phyloP scores from a whole-genome alignment of 306 rosid species.

The Citrullus amarus region DNA sequence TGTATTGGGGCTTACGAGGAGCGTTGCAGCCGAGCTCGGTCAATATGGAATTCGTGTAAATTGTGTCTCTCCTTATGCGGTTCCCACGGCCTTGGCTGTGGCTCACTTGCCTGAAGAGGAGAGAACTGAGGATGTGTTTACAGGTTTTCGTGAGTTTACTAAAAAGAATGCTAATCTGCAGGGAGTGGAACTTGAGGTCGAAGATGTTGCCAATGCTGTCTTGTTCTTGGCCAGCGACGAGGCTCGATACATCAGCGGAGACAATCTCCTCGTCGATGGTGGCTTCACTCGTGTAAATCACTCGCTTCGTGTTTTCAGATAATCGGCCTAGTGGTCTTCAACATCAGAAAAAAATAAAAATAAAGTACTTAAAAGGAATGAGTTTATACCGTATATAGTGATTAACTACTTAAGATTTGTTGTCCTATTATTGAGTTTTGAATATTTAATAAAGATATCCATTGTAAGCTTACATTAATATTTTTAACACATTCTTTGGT shows the following conservation, averaged over 20 bases:
- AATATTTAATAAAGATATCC: too few species aligned
- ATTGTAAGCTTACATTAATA: background rate
- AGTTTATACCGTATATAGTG: background rate
- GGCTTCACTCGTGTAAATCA: slow-evolving; percentile 49
- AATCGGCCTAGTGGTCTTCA: background rate
- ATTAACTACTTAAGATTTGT: background rate
- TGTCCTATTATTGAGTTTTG: background rate
- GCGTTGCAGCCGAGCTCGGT: slow-evolving; percentile 78
- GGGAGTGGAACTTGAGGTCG: slow-evolving; percentile 44
- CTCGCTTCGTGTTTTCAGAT: slow-evolving; percentile 41
- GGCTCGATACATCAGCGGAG: slow-evolving; percentile 55
- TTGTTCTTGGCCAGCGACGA: slow-evolving; percentile 84
- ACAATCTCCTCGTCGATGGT: slow-evolving; percentile 67
- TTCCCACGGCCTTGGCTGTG: slow-evolving; percentile 43
- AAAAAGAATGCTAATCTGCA: slow-evolving; percentile 50
- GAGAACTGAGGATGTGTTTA: slow-evolving; percentile 44
- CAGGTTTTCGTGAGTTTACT: slow-evolving; percentile 24
- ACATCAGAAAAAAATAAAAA: too few species aligned
- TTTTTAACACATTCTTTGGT: background rate
- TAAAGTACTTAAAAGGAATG: background rate
- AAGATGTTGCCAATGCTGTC: slow-evolving; percentile 72
- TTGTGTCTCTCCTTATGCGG: slow-evolving; percentile 53
- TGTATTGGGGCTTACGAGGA: slow-evolving; percentile 62
- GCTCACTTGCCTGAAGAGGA: slow-evolving; percentile 58
- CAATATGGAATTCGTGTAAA: slow-evolving; percentile 47